Evolutionary conservation across 768 basidiomycete genomes (phyloP).

Genomic region (Suillus clintonianus): DNA sequence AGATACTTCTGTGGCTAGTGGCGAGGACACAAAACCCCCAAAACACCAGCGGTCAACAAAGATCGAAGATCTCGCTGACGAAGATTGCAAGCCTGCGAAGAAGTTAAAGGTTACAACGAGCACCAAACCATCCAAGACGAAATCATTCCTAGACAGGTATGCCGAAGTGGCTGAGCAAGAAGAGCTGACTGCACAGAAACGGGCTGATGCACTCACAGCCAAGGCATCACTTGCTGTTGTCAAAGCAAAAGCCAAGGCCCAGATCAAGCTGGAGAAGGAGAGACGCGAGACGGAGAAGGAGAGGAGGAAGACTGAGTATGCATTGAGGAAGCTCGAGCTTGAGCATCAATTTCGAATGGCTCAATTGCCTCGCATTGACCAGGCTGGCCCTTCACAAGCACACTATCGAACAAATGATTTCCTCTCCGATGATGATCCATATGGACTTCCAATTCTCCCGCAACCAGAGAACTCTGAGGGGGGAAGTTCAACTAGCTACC

Average conservation of each 20-base stretch:
- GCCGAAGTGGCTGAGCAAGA: background rate
- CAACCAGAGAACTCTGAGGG: too few species aligned
- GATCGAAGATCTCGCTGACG: background rate
- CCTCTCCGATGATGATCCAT: too few species aligned
- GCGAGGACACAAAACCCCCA: background rate
- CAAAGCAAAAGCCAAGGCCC: background rate
- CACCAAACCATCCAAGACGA: background rate
- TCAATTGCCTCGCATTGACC: background rate
- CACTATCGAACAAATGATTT: too few species aligned
- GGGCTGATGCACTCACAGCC: background rate
- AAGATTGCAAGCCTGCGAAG: background rate
- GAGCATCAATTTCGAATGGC: background rate
- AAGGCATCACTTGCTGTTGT: background rate
- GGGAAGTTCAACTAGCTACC: too few species aligned
- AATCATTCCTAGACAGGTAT: background rate
- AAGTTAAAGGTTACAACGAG: background rate
- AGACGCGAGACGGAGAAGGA: background rate
- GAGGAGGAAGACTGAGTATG: background rate
- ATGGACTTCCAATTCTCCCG: too few species aligned
- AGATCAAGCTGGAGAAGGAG: background rate
- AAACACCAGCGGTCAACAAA: background rate
- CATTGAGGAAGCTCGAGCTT: background rate
- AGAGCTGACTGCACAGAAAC: background rate
- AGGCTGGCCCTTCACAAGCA: background rate
- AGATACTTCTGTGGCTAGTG: background rate